Percentiles rank a stretch among this genome's conserved stretches.
phyloP scores from a whole-genome alignment of 2,329 filamentous ascomycete species.

The Aspergillus carbonarius region DNA sequence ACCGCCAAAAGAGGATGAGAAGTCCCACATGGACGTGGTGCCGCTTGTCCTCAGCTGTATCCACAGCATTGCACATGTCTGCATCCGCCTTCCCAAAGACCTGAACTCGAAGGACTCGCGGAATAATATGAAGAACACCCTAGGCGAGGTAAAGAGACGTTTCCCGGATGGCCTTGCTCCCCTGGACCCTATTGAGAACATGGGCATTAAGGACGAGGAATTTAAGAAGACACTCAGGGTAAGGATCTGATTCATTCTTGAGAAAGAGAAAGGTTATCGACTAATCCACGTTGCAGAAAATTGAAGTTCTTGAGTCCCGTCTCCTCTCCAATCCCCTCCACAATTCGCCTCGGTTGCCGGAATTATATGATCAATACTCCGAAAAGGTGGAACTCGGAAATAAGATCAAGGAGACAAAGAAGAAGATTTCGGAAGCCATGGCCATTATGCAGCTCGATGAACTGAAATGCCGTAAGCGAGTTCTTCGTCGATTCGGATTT shows the following conservation, averaged over 20 bases:
- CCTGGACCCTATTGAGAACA: slow-evolving; percentile 91
- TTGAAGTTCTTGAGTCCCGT: slow-evolving; percentile 91
- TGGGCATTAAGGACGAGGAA: slow-evolving; percentile 86
- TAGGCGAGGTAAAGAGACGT: slow-evolving; percentile 77
- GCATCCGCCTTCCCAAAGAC: slow-evolving; percentile 79
- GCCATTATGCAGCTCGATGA: slow-evolving; percentile 93
- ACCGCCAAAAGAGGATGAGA: slow-evolving; percentile 62
- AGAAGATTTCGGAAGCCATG: slow-evolving; percentile 78
- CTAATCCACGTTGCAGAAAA: slow-evolving; percentile 64
- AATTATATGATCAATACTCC: slow-evolving; percentile 83
- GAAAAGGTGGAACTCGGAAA: slow-evolving; percentile 72
- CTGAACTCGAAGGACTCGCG: slow-evolving; percentile 67
- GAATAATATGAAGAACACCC: slow-evolving; percentile 63
- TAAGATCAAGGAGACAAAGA: slow-evolving; percentile 85
- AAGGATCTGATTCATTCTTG: slow-evolving; percentile 24
- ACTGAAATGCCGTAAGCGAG: slow-evolving; percentile 91
- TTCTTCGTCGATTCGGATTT: slow-evolving; percentile 89
- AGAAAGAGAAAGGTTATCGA: neutral
- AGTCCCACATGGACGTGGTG: slow-evolving; percentile 74
- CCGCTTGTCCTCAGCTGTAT: slow-evolving; percentile 84
- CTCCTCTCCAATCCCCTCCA: slow-evolving; percentile 87
- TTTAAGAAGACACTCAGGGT: slow-evolving; percentile 85
- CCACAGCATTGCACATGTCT: slow-evolving; percentile 77
- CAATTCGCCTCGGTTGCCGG: slow-evolving; percentile 78
- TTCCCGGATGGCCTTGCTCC: slow-evolving; percentile 91